Evolutionary conservation across 2,329 filamentous ascomycete genomes (phyloP).

Genomic region (Graphilbum sp.): DNA sequence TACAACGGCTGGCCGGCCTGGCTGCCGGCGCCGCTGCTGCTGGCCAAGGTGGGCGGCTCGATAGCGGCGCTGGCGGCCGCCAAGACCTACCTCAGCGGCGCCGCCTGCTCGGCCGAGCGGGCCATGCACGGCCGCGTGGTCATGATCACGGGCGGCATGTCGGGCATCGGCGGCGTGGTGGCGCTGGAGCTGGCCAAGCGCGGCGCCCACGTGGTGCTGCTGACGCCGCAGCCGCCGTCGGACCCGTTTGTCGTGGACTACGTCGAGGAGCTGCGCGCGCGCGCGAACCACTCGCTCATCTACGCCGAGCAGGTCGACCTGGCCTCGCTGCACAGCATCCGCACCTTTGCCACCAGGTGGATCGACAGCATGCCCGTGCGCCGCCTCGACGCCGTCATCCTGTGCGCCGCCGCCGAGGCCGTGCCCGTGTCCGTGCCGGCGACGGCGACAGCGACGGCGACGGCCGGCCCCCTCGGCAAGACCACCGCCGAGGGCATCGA

Average conservation of each 20-base stretch:
- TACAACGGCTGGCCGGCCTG: constrained; percentile 32
- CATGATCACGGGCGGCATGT: constrained; percentile 87
- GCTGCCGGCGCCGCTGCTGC: constrained; percentile 25
- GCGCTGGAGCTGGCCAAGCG: constrained; percentile 59
- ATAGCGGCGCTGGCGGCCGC: constrained; percentile 25
- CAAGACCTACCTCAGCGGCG: constrained; percentile 68
- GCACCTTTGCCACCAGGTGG: constrained; percentile 92
- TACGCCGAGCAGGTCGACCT: constrained; percentile 94
- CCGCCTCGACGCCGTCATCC: constrained; percentile 75
- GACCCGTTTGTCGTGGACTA: constrained; percentile 88
- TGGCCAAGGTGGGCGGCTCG: constrained; percentile 22
- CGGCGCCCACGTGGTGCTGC: constrained; percentile 79
- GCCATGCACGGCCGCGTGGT: constrained; percentile 88
- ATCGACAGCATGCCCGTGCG: constrained; percentile 87
- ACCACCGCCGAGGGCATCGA: constrained; percentile 68
- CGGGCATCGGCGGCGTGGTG: constrained; percentile 70
- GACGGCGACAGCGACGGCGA: constrained; percentile 45
- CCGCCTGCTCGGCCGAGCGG: constrained; percentile 57
- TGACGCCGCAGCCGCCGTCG: constrained; percentile 64
- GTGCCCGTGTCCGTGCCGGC: constrained; percentile 23
- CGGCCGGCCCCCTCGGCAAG: constrained; percentile 25
- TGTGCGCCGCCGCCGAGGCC: constrained; percentile 49
- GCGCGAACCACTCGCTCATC: constrained; percentile 70
- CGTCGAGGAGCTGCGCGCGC: constrained; percentile 68
- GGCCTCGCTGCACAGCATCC: constrained; percentile 72